Conservation (phyloP, 2,329 filamentous ascomycete species). For the Trichoderma atrobrunneum region DNA sequence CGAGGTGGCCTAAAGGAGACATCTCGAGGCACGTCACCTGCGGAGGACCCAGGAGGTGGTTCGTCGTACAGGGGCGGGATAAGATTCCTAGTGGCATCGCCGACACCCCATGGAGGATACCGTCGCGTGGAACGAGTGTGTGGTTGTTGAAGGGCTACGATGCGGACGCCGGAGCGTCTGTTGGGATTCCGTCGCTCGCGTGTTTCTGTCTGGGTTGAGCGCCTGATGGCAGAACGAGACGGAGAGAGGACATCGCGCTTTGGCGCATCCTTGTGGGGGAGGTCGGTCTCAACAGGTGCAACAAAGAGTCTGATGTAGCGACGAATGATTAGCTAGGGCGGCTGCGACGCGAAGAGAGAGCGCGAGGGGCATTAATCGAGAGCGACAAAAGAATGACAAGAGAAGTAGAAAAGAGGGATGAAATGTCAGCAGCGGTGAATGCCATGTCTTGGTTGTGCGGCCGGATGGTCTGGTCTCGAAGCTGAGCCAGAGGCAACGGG, state of each 20-base stretch:
- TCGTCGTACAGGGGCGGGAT: neutral
- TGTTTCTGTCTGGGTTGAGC: conserved; percentile 32
- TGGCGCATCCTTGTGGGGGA: conserved; percentile 35
- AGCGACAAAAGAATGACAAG: neutral
- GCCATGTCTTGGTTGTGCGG: neutral
- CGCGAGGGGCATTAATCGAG: neutral
- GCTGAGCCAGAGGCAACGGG: neutral
- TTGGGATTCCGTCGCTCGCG: conserved; percentile 30
- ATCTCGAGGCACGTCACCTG: conserved; percentile 25
- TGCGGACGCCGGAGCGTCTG: conserved; percentile 29
- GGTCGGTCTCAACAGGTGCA: conserved; percentile 45
- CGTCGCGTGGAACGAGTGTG: conserved; percentile 20
- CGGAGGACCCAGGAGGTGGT: neutral
- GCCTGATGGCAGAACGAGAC: conserved; percentile 42
- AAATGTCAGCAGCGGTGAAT: neutral
- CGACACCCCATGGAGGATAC: conserved; percentile 26
- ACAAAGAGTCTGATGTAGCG: conserved; percentile 41
- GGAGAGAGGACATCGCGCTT: conserved; percentile 32
- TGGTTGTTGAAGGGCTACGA: conserved; percentile 30
- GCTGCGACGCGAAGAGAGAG: neutral
- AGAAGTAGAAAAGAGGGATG: neutral
- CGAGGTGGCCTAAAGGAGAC: conserved; percentile 25
- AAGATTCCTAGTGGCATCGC: conserved; percentile 13
- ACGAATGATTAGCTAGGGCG: neutral
- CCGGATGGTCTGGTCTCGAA: neutral